Percentiles rank a stretch among this genome's conserved stretches.
These are phyloP conservation scores for Colletotrichum eremochloae DNA, from an alignment of 2,329 filamentous ascomycete genomes.

Conservation along the genomic window DNA sequence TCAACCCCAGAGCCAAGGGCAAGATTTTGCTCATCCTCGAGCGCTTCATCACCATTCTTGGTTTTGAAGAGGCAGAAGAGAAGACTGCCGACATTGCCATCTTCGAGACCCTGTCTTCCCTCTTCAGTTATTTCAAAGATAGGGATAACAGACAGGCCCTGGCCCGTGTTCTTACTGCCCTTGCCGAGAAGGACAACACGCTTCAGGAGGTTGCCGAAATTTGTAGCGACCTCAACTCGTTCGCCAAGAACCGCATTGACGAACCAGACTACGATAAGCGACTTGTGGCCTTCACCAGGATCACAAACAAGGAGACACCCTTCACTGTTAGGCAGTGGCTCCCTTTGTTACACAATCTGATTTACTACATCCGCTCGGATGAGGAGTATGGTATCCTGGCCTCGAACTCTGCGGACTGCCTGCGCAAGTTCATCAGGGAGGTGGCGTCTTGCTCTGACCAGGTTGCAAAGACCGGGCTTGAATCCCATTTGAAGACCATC, in stretches of 20 bases:
- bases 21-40: constrained; percentile 84
- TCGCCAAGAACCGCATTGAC: constrained; percentile 78
- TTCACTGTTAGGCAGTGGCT: constrained; percentile 84
- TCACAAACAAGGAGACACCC: constrained; percentile 72
- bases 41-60: constrained; percentile 78
- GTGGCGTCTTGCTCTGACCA: constrained; percentile 60
- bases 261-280: constrained; percentile 91
- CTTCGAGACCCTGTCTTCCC: constrained; percentile 80
- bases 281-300: constrained; percentile 78
- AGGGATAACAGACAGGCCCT: constrained; percentile 80
- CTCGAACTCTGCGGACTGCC: constrained; percentile 82
- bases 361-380: constrained; percentile 87
- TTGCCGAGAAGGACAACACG: constrained; percentile 74
- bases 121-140: constrained; percentile 94
- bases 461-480: constrained; percentile 62
- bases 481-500: constrained; percentile 71
- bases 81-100: constrained; percentile 59
- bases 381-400: constrained; percentile 89
- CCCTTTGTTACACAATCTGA: constrained; percentile 88
- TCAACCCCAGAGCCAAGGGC: constrained; percentile 86
- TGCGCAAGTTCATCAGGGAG: constrained; percentile 83
- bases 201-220: constrained; percentile 75
- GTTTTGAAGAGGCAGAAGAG: constrained; percentile 45
- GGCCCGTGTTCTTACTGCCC: constrained; percentile 78
- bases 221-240: constrained; percentile 86